These are phyloP conservation scores for Yamadazyma sp. DNA, from an alignment of 805 yeast genomes.

Conservation along the genomic window DNA sequence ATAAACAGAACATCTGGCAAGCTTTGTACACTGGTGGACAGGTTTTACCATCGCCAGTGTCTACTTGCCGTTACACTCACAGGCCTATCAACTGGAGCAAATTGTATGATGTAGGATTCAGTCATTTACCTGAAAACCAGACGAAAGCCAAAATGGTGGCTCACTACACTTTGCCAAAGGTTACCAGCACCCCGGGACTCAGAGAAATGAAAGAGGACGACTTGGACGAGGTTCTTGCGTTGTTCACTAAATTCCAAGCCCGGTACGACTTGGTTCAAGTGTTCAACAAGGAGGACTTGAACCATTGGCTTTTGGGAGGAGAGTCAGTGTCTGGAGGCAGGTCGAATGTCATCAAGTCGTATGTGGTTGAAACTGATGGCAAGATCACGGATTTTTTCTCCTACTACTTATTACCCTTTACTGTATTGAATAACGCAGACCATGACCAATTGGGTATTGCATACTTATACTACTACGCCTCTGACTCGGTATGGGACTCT, in stretches of 20 bases:
- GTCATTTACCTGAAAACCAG: conserved; percentile 69
- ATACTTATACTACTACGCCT: conserved; percentile 85
- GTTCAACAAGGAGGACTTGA: conserved; percentile 65
- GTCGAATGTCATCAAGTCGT: conserved; percentile 64
- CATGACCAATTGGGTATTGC: conserved; percentile 80
- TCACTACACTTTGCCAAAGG: conserved; percentile 53
- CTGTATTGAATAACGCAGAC: conserved; percentile 64
- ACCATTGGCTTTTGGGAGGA: conserved; percentile 78
- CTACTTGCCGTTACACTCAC: conserved; percentile 87
- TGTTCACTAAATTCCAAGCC: conserved; percentile 62
- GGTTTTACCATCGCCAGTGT: conserved; percentile 87
- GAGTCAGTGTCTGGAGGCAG: conserved; percentile 14
- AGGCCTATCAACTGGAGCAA: conserved; percentile 93
- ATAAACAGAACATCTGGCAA: conserved; percentile 84
- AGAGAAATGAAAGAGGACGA: conserved; percentile 60
- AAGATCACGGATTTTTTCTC: conserved; percentile 85
- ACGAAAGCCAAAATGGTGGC: conserved; percentile 70
- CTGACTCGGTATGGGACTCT: conserved; percentile 50
- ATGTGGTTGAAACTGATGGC: conserved; percentile 71
- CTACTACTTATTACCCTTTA: conserved; percentile 84
- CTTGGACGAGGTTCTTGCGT: conserved; percentile 57
- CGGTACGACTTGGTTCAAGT: conserved; percentile 73
- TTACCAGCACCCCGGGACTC: conserved; percentile 52
- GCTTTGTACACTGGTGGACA: conserved; percentile 94
- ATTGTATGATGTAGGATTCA: conserved; percentile 85